phyloP scores from a whole-genome alignment of 1,284 basidiomycete genomes.

The Ustilago cynodontis region DNA sequence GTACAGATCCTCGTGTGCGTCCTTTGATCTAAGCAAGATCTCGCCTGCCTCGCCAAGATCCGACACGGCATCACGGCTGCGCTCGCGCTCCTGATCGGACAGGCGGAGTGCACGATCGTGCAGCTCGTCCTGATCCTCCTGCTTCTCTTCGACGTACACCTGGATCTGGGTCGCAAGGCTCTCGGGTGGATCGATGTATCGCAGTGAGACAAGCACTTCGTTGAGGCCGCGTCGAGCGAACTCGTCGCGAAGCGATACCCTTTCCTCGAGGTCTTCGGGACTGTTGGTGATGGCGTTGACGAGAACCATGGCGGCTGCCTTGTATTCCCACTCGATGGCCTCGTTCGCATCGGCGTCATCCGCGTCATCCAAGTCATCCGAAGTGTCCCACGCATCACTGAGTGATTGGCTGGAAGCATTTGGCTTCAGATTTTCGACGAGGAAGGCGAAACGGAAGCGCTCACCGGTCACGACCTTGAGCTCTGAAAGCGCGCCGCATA shows the following conservation, averaged over 20 bases:
- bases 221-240: conserved; percentile 83
- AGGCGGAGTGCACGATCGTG: conserved; percentile 47
- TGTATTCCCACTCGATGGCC: conserved; percentile 79
- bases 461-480: conserved; percentile 80
- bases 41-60: conserved; percentile 49
- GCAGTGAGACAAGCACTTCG: conserved; percentile 81
- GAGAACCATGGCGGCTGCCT: conserved; percentile 79
- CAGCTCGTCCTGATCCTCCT: conserved; percentile 87
- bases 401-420: conserved; percentile 70
- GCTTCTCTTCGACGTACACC: conserved; percentile 86
- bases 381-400: conserved; percentile 70
- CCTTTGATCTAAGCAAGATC: conserved; percentile 41
- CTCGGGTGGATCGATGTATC: conserved; percentile 82
- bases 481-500: conserved; percentile 83
- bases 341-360: conserved; percentile 36
- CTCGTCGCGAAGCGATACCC: conserved; percentile 83
- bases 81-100: conserved; percentile 27
- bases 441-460: conserved; percentile 81
- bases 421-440: conserved; percentile 78
- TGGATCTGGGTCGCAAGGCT: conserved; percentile 80
- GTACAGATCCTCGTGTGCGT: conserved; percentile 64
- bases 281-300: conserved; percentile 84
- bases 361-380: conserved; percentile 28
- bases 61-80: conserved; percentile 23
- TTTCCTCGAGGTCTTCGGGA: conserved; percentile 81